Evolutionary conservation across 2,329 filamentous ascomycete genomes (phyloP).

Genomic region (Bipolaris zeicola): DNA sequence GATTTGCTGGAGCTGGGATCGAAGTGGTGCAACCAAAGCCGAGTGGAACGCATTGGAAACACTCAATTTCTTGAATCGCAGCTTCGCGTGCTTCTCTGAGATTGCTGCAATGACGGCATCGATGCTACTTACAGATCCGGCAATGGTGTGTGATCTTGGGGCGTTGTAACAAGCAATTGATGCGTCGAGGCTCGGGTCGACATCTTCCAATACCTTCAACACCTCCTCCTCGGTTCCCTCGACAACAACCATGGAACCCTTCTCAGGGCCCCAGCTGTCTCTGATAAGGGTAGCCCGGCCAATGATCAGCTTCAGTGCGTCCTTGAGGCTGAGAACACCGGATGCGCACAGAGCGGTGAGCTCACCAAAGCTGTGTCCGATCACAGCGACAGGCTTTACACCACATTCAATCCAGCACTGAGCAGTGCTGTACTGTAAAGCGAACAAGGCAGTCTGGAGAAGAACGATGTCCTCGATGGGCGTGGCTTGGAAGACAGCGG

Average conservation of each 20-base stretch:
- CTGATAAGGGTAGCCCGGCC: slow-evolving; percentile 43
- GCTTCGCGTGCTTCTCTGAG: background rate
- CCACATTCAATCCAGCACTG: slow-evolving; percentile 34
- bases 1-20: slow-evolving; percentile 13
- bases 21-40: slow-evolving; percentile 32
- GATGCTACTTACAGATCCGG: slow-evolving; percentile 20
- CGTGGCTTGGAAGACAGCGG: slow-evolving; percentile 17
- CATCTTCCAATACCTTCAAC: background rate
- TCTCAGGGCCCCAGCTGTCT: slow-evolving; percentile 43
- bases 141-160: slow-evolving; percentile 51
- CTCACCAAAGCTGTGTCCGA: slow-evolving; percentile 52
- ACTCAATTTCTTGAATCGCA: slow-evolving; percentile 23
- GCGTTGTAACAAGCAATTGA: slow-evolving; percentile 53
- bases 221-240: slow-evolving; percentile 7
- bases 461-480: slow-evolving; percentile 21
- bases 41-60: slow-evolving; percentile 34
- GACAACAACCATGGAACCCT: slow-evolving; percentile 44
- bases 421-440: slow-evolving; percentile 41
- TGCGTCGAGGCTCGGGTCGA: slow-evolving; percentile 6
- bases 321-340: slow-evolving; percentile 38
- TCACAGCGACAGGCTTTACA: slow-evolving; percentile 12
- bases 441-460: slow-evolving; percentile 39
- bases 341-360: slow-evolving; percentile 47
- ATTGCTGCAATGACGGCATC: slow-evolving; percentile 21
- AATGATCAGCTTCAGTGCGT: slow-evolving; percentile 35